These are phyloP conservation scores for Baorangia bicolor DNA, from an alignment of 768 basidiomycete species.

Conservation along the genomic window DNA sequence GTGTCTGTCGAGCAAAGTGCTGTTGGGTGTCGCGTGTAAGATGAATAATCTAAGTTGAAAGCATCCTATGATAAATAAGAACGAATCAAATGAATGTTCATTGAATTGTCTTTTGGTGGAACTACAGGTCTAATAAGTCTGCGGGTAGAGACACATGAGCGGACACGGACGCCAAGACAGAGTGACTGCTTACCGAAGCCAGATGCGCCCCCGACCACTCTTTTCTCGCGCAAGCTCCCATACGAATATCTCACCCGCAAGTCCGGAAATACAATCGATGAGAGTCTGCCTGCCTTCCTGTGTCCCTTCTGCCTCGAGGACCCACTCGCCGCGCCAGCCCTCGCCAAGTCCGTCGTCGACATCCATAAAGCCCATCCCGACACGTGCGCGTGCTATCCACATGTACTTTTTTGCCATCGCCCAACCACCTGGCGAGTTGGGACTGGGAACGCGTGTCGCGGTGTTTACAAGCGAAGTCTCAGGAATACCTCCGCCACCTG, in stretches of 20 bases:
- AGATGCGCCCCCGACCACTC: constrained; percentile 55
- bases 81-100: constrained; percentile 20
- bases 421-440: constrained; percentile 58
- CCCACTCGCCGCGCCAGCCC: constrained; percentile 78
- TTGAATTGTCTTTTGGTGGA: constrained; percentile 23
- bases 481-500: constrained; percentile 36
- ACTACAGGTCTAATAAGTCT: constrained; percentile 25
- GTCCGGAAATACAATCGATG: constrained; percentile 48
- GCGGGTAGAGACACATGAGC: not conserved
- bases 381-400: constrained; percentile 61
- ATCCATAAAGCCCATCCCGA: constrained; percentile 36
- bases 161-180: not conserved
- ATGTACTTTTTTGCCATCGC: constrained; percentile 59
- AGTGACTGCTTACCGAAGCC: constrained; percentile 55
- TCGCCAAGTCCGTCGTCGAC: constrained; percentile 47
- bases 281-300: constrained; percentile 58
- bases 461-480: constrained; percentile 47
- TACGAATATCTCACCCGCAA: constrained; percentile 34
- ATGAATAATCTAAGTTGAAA: constrained; percentile 20
- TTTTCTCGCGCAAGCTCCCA: constrained; percentile 66
- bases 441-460: constrained; percentile 47
- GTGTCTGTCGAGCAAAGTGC: constrained; percentile 9
- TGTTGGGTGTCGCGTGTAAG: constrained; percentile 5
- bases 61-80: constrained; percentile 21
- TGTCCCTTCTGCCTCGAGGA: constrained; percentile 78